Evolutionary conservation across 2,329 filamentous ascomycete genomes (phyloP).

Genomic region (Metarhizium rileyi): DNA sequence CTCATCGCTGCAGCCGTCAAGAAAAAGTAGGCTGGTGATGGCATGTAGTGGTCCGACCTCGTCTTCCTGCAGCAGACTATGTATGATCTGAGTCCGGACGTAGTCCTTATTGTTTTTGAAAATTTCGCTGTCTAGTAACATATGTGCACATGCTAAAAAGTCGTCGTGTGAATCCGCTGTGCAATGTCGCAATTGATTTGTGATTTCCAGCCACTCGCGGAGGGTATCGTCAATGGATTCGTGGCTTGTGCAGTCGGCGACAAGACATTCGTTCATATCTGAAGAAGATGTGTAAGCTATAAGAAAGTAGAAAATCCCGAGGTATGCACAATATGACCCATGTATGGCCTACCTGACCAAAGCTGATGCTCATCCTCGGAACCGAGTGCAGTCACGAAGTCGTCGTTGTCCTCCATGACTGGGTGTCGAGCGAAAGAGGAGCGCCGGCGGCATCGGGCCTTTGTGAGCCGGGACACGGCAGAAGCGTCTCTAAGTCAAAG

Average conservation of each 20-base stretch:
- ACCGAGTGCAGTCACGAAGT: conserved; percentile 38
- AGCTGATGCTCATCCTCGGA: conserved; percentile 78
- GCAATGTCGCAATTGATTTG: conserved; percentile 64
- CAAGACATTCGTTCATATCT: conserved; percentile 41
- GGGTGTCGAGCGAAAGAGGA: conserved; percentile 16
- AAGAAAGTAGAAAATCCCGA: background rate
- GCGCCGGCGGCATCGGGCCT: conserved; percentile 26
- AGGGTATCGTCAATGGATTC: conserved; percentile 72
- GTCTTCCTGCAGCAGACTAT: conserved; percentile 79
- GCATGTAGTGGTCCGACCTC: conserved; percentile 70
- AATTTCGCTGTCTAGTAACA: conserved; percentile 64
- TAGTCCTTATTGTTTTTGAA: conserved; percentile 73
- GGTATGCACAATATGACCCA: background rate
- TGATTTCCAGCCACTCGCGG: conserved; percentile 73
- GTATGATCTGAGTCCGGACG: conserved; percentile 84
- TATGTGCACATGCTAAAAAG: conserved; percentile 68
- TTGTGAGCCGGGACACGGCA: conserved; percentile 6
- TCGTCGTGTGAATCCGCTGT: conserved; percentile 71
- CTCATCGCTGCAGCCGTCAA: conserved; percentile 75
- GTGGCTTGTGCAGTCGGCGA: conserved; percentile 38
- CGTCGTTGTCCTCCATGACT: conserved; percentile 53
- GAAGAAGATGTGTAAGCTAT: background rate
- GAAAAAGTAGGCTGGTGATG: conserved; percentile 73
- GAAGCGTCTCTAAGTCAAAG: background rate
- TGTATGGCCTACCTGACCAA: conserved; percentile 60